Evolutionary conservation across 2,329 filamentous ascomycete species (phyloP).

Genomic region (Colletotrichum neosansevieriae): DNA sequence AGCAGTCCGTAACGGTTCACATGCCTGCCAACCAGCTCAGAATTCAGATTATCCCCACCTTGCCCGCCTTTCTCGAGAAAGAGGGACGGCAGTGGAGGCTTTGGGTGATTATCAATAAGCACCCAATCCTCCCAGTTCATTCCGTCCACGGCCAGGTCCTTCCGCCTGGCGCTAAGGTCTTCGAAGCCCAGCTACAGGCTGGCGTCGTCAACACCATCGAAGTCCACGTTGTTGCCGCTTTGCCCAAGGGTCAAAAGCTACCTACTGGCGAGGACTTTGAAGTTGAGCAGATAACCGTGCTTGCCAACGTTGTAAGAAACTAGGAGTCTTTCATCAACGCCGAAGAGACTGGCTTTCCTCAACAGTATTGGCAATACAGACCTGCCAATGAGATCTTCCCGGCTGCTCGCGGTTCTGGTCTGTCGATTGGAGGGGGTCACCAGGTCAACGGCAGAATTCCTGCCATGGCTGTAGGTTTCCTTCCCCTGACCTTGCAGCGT

Average conservation of each 20-base stretch:
- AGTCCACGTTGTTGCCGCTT: conserved; percentile 80
- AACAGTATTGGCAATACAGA: no score
- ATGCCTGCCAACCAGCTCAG: conserved; percentile 76
- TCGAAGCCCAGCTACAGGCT: conserved; percentile 77
- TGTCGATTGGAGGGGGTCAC: neutral
- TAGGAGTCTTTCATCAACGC: conserved; percentile 44
- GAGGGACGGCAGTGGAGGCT: conserved; percentile 78
- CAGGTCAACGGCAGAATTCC: conserved; percentile 10
- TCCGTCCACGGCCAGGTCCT: conserved; percentile 67
- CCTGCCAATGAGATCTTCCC: neutral
- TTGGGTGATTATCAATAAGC: conserved; percentile 78
- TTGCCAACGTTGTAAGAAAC: conserved; percentile 74
- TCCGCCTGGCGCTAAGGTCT: conserved; percentile 73
- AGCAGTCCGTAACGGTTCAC: conserved; percentile 80
- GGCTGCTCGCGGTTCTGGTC: neutral
- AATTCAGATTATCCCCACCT: conserved; percentile 76
- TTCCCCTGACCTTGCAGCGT: conserved; percentile 24
- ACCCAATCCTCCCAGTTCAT: conserved; percentile 64
- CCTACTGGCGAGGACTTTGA: conserved; percentile 74
- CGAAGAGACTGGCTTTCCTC: neutral
- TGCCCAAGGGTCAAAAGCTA: conserved; percentile 69
- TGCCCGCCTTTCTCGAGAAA: conserved; percentile 72
- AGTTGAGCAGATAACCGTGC: conserved; percentile 82
- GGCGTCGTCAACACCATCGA: conserved; percentile 81
- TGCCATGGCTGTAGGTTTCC: conserved; percentile 21